Conservation (phyloP, 805 yeast genomes). For the Barnettozyma populi region DNA sequence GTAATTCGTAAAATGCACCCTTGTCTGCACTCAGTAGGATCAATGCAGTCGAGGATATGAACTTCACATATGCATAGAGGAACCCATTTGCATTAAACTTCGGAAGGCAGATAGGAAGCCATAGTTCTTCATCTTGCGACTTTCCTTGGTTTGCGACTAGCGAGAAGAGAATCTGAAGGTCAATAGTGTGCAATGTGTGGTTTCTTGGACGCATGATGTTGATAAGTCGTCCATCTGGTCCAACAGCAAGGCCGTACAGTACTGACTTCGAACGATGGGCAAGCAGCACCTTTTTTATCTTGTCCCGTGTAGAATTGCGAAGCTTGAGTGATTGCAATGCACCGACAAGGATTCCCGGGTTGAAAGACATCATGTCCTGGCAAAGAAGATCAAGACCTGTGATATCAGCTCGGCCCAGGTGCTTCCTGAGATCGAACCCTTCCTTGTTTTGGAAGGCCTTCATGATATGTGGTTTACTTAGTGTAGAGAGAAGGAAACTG, state of each 20-base stretch:
- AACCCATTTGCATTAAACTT: slow-evolving; percentile 87
- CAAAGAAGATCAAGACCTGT: slow-evolving; percentile 65
- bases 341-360: slow-evolving; percentile 58
- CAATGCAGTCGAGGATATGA: slow-evolving; percentile 40
- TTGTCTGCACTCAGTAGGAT: slow-evolving; percentile 53
- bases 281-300: slow-evolving; percentile 50
- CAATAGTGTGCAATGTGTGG: slow-evolving; percentile 78
- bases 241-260: slow-evolving; percentile 70
- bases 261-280: slow-evolving; percentile 46
- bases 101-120: slow-evolving; percentile 93
- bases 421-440: slow-evolving; percentile 75
- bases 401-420: slow-evolving; percentile 69
- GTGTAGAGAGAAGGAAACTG: slow-evolving; percentile 72
- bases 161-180: slow-evolving; percentile 67
- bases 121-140: slow-evolving; percentile 59
- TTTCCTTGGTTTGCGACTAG: slow-evolving; percentile 49
- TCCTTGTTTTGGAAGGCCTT: slow-evolving; percentile 65
- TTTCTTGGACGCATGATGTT: slow-evolving; percentile 69
- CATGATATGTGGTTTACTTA: slow-evolving; percentile 73
- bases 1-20: slow-evolving; percentile 73
- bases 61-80: slow-evolving; percentile 71
- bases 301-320: slow-evolving; percentile 49
- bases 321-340: slow-evolving; percentile 62
- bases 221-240: slow-evolving; percentile 57
- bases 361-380: slow-evolving; percentile 42